Base-by-base conservation (phyloP, 2,329 filamentous ascomycete genomes). In the Claviceps digitariae region DNA sequence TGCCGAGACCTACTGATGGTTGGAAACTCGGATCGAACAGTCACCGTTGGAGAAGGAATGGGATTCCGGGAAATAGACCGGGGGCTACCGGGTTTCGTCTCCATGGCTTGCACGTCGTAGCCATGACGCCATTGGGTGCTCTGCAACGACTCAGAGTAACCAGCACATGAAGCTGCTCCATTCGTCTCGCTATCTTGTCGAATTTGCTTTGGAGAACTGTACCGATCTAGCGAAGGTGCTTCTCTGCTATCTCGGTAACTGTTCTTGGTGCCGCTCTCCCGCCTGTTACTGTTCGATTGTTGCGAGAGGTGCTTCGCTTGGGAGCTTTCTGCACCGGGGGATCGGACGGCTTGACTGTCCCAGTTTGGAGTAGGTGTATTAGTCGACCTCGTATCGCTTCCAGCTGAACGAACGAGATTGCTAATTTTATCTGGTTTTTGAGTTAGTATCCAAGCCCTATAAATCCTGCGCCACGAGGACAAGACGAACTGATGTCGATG, bases 71-170 rank as follows among this genome's bases (percentile, higher is more conserved):
- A 77, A 21, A 85, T 77, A 6, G 77, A 71, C 40, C 86, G 83
- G 6, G 89, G 86, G 67, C 83, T 90, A 58, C 81, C 79, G 20
- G 94, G 76, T 36, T 83, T 86, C 0, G 87, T 88, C 68, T 96
- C 91, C 88, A 96, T 95, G 3, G 90, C 90, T 67, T 97, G 91
- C 17, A 95, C 81, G 64, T 97, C 93, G 63, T 95, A 97, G 65
- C 97, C 91, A 64, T 96, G 90, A 53, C 86, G 84, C 61, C 90
- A 81, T 43, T 78, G 77, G 40, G 80, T 80, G 62, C 81, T 84
- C 60, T 87, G 82, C 17, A 82, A 82, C 2, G 84, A 84, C 57
- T 91, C 87, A 27, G 83, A 78, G 63, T 94, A 95, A 47, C 90
- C 89, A 23, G 78, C 82, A 1, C 87, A 90, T 1, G 89, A 93